phyloP scores from a whole-genome alignment of 202 grass and related monocot species.

The Setaria italica region DNA sequence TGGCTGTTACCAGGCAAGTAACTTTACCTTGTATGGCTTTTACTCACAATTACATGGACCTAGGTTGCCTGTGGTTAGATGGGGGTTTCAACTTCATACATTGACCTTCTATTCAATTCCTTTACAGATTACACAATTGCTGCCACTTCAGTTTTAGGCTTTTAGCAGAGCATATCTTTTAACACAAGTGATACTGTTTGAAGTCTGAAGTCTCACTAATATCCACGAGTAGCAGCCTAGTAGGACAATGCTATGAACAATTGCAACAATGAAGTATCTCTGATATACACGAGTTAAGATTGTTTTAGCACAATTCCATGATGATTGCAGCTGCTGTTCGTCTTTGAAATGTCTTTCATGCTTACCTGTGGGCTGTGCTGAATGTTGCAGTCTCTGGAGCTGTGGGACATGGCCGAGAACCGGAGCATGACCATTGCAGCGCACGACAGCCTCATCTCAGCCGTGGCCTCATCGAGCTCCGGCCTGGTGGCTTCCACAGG shows the following conservation, averaged over 20 bases:
- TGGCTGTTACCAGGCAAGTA: conserved; percentile 66
- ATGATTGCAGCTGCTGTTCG: neutral
- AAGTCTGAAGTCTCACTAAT: neutral
- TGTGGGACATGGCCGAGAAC: conserved; percentile 73
- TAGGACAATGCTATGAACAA: neutral
- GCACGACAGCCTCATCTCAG: conserved; percentile 54
- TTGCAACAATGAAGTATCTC: neutral
- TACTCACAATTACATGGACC: neutral
- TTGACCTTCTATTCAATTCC: neutral
- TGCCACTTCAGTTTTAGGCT: neutral
- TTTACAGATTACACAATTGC: neutral
- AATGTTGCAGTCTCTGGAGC: conserved; percentile 64
- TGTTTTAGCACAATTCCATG: neutral
- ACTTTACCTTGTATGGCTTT: neutral
- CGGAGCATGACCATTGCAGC: conserved; percentile 64
- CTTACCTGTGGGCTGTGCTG: neutral
- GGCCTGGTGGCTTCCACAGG: conserved; percentile 70
- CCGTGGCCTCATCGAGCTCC: conserved; percentile 55
- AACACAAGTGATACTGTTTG: neutral
- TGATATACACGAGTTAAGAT: neutral
- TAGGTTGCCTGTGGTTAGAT: neutral
- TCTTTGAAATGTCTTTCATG: neutral
- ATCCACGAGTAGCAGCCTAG: neutral
- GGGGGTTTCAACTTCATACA: neutral
- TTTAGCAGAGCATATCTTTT: neutral